Evolutionary conservation across 2,329 filamentous ascomycete genomes (phyloP).

Genomic region (Curvularia sp.): DNA sequence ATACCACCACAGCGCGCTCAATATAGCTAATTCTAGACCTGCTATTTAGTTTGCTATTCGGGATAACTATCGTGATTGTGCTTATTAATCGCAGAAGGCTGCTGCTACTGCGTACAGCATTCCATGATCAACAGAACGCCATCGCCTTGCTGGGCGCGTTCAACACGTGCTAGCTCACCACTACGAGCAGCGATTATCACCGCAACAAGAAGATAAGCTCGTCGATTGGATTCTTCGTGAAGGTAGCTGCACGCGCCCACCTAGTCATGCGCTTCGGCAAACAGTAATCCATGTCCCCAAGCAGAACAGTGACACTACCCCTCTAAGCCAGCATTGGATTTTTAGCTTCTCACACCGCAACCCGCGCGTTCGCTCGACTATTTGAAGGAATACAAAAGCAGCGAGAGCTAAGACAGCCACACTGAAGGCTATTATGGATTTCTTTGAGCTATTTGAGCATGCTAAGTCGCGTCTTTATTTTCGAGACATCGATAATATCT

Average conservation of each 20-base stretch:
- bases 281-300: neutral
- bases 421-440: neutral
- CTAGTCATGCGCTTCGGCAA: neutral
- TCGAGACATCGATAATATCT: neutral
- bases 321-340: neutral
- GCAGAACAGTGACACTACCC: neutral
- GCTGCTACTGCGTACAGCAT: neutral
- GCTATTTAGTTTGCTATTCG: neutral
- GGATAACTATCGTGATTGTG: neutral
- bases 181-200: neutral
- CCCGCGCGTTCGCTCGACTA: conserved; percentile 1
- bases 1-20: neutral
- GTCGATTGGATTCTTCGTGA: neutral
- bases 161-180: conserved; percentile 1
- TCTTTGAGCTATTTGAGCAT: neutral
- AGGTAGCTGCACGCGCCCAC: neutral
- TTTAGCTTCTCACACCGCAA: neutral
- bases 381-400: neutral
- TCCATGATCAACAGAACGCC: neutral
- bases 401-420: neutral
- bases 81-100: neutral
- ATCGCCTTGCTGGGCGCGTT: neutral
- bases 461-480: neutral
- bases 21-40: neutral
- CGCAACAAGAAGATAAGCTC: neutral